These are phyloP conservation scores for Cladosporium sp. DNA, from an alignment of 2,329 filamentous ascomycete genomes.

Conservation along the genomic window DNA sequence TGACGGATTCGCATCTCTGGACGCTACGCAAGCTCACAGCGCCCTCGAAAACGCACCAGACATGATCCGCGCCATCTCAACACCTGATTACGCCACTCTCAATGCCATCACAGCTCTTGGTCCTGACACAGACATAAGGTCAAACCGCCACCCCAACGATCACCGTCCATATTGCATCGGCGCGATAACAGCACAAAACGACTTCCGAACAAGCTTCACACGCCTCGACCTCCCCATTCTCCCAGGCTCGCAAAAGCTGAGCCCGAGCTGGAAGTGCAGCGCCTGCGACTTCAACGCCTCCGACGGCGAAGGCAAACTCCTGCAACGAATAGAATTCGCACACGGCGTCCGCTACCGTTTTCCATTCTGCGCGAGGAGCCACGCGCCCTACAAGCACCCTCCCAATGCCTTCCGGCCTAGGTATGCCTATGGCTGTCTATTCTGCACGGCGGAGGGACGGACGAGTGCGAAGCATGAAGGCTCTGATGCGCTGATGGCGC, in stretches of 20 bases:
- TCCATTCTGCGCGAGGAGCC: slow-evolving; percentile 18
- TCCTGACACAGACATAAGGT: background rate
- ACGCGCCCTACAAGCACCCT: slow-evolving; percentile 5
- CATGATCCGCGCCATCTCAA: background rate
- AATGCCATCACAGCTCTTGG: background rate
- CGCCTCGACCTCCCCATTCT: background rate
- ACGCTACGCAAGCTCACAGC: background rate
- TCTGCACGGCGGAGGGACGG: slow-evolving; percentile 18
- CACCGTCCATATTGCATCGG: slow-evolving; percentile 1
- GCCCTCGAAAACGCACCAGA: background rate
- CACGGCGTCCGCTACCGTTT: slow-evolving; percentile 17
- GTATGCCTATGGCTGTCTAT: slow-evolving; percentile 18
- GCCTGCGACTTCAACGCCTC: slow-evolving; percentile 2
- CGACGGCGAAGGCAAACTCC: background rate
- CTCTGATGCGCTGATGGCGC: slow-evolving; percentile 37
- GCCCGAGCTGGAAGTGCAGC: background rate
- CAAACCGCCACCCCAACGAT: background rate
- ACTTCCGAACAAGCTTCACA: background rate
- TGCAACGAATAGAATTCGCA: slow-evolving; percentile 13
- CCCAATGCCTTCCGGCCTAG: slow-evolving; percentile 2
- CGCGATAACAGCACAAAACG: background rate
- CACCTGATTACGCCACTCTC: background rate
- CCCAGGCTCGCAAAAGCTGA: background rate
- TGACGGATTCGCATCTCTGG: background rate
- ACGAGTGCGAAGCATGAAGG: slow-evolving; percentile 20